Evolutionary conservation across 768 basidiomycete species (phyloP), one percentile per base, ranked within the genome.

Genomic region (Auriscalpium orientale): DNA sequence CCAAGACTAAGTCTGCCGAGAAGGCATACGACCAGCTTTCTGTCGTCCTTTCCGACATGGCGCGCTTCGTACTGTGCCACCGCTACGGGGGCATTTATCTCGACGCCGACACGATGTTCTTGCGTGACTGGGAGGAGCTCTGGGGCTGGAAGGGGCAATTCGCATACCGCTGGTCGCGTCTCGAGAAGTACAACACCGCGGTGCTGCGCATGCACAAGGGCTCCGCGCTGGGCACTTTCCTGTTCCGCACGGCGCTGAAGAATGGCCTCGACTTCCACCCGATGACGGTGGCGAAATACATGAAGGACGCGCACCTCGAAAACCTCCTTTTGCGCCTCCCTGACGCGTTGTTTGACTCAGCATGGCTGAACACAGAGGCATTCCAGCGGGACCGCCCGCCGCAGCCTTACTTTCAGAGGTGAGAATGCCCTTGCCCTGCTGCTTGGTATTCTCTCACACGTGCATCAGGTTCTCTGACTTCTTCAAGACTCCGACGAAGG

Each of bases 71-170:
- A 56, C 78, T 99, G 16, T 94, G 91, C 58, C 91, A 99, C 70
- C 87, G 94, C 20, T 98, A 88, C 65, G 95, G 97, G 20, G 95
- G 95, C 12, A 89, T 93, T 50, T 99, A 98, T 67, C 83, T 99
- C 53, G 95, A 99, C 65, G 94, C 95, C 9, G 97, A 98, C 68
- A 98, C 93, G 8, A 83, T 99, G 60, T 84, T 99, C 62, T 72
- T 99, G 35, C 87, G 97, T 20, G 95, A 99, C 66, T 99, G 97
- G 97, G 95, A 97, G 67, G 95, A 98, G 62, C 75, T 99, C 6
- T 98, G 92, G 92, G 92, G 91, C 33, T 97, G 91, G 87, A 84
- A 87, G 64, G 95, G 95, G 38, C 93, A 94, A 16, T 99, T 97
- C 64, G 95, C 95, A 9, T 98, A 98, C 68, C 80, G 95, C 2